phyloP scores from a whole-genome alignment of 2,329 filamentous ascomycete genomes.

The Fusarium tjaetaba region DNA sequence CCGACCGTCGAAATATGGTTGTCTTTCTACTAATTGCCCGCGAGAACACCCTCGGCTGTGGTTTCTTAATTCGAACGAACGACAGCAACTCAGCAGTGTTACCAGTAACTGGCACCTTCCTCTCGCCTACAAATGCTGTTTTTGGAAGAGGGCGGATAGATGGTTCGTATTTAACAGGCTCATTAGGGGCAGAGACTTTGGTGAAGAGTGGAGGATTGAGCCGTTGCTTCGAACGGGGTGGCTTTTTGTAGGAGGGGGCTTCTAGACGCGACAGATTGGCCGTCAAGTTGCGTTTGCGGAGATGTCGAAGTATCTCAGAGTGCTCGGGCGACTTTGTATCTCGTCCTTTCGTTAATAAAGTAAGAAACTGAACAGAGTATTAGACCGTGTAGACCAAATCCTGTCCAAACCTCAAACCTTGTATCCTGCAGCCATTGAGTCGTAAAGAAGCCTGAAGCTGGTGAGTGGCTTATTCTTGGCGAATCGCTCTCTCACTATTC shows the following conservation, averaged over 20 bases:
- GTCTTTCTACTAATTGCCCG: slow-evolving; percentile 65
- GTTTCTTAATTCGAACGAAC: slow-evolving; percentile 73
- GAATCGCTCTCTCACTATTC: slow-evolving; percentile 71
- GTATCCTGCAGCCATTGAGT: slow-evolving; percentile 75
- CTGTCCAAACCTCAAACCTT: slow-evolving; percentile 53
- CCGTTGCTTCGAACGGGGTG: slow-evolving; percentile 26
- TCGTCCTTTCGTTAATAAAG: slow-evolving; percentile 53
- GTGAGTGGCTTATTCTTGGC: slow-evolving; percentile 65
- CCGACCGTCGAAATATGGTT: slow-evolving; percentile 53
- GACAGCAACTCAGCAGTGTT: slow-evolving; percentile 65
- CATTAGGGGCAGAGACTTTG: slow-evolving; percentile 47
- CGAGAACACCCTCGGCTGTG: slow-evolving; percentile 69
- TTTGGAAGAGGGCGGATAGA: slow-evolving; percentile 60
- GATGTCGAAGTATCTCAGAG: slow-evolving; percentile 52
- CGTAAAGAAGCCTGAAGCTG: slow-evolving; percentile 68
- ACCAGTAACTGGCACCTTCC: slow-evolving; percentile 64
- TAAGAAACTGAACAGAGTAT: slow-evolving; percentile 50
- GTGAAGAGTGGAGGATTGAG: slow-evolving; percentile 44
- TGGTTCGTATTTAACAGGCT: slow-evolving; percentile 59
- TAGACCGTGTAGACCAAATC: neutral
- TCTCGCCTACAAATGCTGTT: slow-evolving; percentile 51
- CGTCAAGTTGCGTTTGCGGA: slow-evolving; percentile 46
- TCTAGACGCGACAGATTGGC: slow-evolving; percentile 37
- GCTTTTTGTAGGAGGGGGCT: neutral
- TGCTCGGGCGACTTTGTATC: slow-evolving; percentile 53